phyloP scores from a whole-genome alignment of 495 filamentous ascomycete genomes.

The Lasiosphaeria miniovina region DNA sequence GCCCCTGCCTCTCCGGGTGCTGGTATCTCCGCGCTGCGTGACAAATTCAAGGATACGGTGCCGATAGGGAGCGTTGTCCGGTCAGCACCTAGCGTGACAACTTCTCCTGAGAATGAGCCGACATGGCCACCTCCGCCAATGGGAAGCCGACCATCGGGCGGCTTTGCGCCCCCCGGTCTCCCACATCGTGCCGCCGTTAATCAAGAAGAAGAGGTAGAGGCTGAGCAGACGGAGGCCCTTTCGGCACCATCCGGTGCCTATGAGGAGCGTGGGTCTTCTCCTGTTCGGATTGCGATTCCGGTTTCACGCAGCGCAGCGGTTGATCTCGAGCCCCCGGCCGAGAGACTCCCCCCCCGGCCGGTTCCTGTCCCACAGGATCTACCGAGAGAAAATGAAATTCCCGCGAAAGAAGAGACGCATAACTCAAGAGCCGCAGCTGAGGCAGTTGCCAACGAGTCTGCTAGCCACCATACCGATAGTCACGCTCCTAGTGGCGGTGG shows the following conservation, averaged over 20 bases:
- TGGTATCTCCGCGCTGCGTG: conserved; percentile 67
- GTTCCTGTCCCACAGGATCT: conserved; percentile 55
- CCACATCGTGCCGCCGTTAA: conserved; percentile 55
- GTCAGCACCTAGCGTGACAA: conserved; percentile 36
- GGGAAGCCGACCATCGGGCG: conserved; percentile 60
- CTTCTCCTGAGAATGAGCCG: conserved; percentile 38
- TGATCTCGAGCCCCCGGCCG: conserved; percentile 50
- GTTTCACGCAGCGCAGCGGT: conserved; percentile 61
- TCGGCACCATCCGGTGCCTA: conserved; percentile 32
- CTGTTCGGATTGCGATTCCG: conserved; percentile 84
- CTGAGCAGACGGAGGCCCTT: conserved; percentile 53
- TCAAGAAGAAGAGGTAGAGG: conserved; percentile 55
- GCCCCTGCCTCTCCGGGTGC: conserved; percentile 46
- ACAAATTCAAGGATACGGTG: conserved; percentile 68
- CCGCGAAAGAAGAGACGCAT: conserved; percentile 58
- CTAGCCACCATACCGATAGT: conserved; percentile 29
- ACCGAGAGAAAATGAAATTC: conserved; percentile 60
- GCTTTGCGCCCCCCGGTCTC: conserved; percentile 72
- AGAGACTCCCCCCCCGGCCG: conserved; percentile 44
- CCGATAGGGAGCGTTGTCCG: conserved; percentile 60
- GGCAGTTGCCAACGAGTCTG: conserved; percentile 44
- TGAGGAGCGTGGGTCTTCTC: conserved; percentile 51
- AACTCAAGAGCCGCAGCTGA: conserved; percentile 63
- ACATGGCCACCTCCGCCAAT: conserved; percentile 57
- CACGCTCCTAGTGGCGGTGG: conserved; percentile 40